phyloP scores from a whole-genome alignment of 169 alveolate species.

The Ichthyophthirius multifiliis region DNA sequence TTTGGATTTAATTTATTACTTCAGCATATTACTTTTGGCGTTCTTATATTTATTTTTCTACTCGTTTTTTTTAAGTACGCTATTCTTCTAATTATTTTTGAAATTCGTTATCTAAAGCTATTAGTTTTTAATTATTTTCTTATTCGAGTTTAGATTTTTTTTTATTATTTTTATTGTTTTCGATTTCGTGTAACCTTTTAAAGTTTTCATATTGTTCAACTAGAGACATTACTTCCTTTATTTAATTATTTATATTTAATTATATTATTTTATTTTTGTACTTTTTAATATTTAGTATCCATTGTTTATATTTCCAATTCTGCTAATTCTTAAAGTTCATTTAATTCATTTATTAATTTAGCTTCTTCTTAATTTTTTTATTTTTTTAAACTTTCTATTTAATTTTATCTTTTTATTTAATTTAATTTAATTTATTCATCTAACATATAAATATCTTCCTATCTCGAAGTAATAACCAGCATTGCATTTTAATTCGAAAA shows the following conservation, averaged over 20 bases:
- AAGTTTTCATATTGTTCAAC: slow-evolving; percentile 79
- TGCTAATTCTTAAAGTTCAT: slow-evolving; percentile 53
- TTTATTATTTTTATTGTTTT: slow-evolving; percentile 22
- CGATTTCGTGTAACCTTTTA: slow-evolving; percentile 62
- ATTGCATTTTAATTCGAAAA: slow-evolving; percentile 1
- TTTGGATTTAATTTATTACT: slow-evolving; percentile 13
- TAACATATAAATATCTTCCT: slow-evolving; percentile 79
- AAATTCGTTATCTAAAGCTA: slow-evolving; percentile 33
- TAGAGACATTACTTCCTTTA: slow-evolving; percentile 49
- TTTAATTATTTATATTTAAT: slow-evolving; percentile 54
- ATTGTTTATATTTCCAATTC: slow-evolving; percentile 54
- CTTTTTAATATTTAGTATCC: slow-evolving; percentile 69
- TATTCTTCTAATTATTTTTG: slow-evolving; percentile 23
- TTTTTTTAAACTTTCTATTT: slow-evolving; percentile 74
- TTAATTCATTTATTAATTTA: slow-evolving; percentile 64
- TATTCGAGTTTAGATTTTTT: slow-evolving; percentile 38
- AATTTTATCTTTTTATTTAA: slow-evolving; percentile 63
- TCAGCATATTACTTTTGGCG: slow-evolving; percentile 52
- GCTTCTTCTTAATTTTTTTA: slow-evolving; percentile 75
- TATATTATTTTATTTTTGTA: slow-evolving; percentile 61
- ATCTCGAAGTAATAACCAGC: slow-evolving; percentile 53
- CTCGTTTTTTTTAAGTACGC: slow-evolving; percentile 61
- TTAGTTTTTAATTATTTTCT: slow-evolving; percentile 62
- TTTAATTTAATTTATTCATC: slow-evolving; percentile 73
- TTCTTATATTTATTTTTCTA: slow-evolving; percentile 52